These are phyloP conservation scores for Pichiaceae sp. DNA, from an alignment of 1,139 yeast genomes.

Conservation along the genomic window DNA sequence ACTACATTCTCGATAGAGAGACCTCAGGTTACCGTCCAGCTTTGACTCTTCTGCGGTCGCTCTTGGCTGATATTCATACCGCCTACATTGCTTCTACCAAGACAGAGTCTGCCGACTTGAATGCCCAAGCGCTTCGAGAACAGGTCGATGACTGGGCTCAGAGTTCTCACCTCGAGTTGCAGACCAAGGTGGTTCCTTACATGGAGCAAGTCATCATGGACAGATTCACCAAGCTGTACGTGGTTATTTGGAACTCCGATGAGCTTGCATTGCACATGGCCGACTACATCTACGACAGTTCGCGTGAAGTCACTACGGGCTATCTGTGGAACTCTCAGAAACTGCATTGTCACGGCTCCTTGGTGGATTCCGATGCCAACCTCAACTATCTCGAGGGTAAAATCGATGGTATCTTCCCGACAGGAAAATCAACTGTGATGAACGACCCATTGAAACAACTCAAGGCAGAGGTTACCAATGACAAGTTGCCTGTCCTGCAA, in stretches of 20 bases:
- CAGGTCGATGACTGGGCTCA: conserved; percentile 24
- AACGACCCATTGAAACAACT: conserved; percentile 15
- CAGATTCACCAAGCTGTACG: conserved; percentile 19
- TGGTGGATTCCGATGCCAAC: conserved; percentile 16
- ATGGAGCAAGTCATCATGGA: conserved; percentile 16
- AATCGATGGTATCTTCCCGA: conserved; percentile 20
- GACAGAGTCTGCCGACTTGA: conserved; percentile 6
- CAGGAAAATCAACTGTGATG: neutral
- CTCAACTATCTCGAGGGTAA: conserved; percentile 23
- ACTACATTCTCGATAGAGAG: conserved; percentile 18
- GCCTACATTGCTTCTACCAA: conserved; percentile 5
- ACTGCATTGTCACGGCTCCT: conserved; percentile 20
- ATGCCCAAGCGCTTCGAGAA: conserved; percentile 8
- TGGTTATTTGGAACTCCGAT: conserved; percentile 22
- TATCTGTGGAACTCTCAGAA: conserved; percentile 13
- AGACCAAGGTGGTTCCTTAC: conserved; percentile 22
- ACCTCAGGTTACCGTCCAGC: conserved; percentile 22
- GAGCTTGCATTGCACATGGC: conserved; percentile 22
- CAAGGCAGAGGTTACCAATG: conserved; percentile 12
- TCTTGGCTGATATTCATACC: conserved; percentile 15
- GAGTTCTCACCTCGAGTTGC: conserved; percentile 24
- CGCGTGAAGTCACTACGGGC: neutral
- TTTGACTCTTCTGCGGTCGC: conserved; percentile 14
- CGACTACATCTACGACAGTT: conserved; percentile 16
- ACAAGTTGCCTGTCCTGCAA: conserved; percentile 22